Evolutionary conservation across 331 rosid species (phyloP), one percentile per base, ranked within the genome.

Genomic region (Pyrus hybrid): DNA sequence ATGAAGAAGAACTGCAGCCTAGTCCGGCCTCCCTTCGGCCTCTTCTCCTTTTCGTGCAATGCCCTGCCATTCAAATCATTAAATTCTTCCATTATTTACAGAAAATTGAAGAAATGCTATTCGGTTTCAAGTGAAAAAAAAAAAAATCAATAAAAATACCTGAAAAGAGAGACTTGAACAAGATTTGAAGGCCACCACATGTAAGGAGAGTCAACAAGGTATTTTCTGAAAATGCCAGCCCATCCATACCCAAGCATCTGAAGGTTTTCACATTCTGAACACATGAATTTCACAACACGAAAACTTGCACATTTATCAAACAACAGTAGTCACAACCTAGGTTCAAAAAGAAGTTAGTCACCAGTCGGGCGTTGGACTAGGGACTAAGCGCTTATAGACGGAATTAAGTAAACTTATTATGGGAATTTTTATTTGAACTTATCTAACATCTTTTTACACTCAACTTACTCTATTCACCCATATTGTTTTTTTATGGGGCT

Each of bases 171-270:
- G 32, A 91, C 97, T 12, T 87, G 93, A 63, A 93, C 96, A 45
- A 93, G 89, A 66, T 91, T 91, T 25, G 87, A 3, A 6, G 98
- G 98, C 97, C 98, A 93, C 97, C 98, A 93, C 98, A 93, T 93
- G 76, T 90, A 91, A 2, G 98, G 93, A 20, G 98, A 93, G 70
- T 93, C 98, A 37, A 93, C 98, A 25, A 93, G 94, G 73, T 66
- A 82, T 68, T 22, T 90, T 76, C 98, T 86, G 85, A 91, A 93
- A 23, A 91, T 23, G 8, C 98, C 98, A 77, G 96, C 98, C 98
- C 97, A 93, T 45, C 98, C 98, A 65, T 90, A 93, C 12, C 98
- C 98, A 82, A 91, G 96, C 98, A 93, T 83, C 98, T 93, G 82
- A 35, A 61, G 16, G 49, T 21, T 49, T 30, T 41, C 75, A 75